Percentiles rank a stretch among this genome's conserved stretches.
Conservation (phyloP, 306 rosid genomes). For the Cicer pinnatifidum region DNA sequence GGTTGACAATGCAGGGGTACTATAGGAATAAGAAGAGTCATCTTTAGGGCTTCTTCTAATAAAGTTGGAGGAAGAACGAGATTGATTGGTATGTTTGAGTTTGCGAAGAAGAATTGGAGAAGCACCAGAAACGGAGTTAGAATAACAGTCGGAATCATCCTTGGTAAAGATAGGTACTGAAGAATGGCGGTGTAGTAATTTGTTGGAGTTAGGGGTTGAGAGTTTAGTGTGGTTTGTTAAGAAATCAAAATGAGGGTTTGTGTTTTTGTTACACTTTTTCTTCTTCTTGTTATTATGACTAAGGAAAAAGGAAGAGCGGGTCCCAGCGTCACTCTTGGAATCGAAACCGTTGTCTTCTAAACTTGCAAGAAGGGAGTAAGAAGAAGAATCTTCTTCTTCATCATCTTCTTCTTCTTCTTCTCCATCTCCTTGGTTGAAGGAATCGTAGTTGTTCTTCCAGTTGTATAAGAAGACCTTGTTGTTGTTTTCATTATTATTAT, state of each 20-base stretch:
- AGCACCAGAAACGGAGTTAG: constrained; percentile 62
- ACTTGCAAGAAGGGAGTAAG: constrained; percentile 65
- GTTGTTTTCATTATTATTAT: constrained; percentile 20
- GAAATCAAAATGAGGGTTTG: constrained; percentile 53
- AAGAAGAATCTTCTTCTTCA: constrained; percentile 47
- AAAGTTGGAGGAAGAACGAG: constrained; percentile 63
- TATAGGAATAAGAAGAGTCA: constrained; percentile 83
- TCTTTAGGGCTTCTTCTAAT: constrained; percentile 61
- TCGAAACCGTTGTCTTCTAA: constrained; percentile 64
- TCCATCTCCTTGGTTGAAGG: constrained; percentile 40
- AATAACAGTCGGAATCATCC: constrained; percentile 68
- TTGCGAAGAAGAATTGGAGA: constrained; percentile 66
- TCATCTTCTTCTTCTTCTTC: constrained; percentile 50
- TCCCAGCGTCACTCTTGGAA: constrained; percentile 63
- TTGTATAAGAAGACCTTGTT: constrained; percentile 75
- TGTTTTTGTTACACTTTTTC: constrained; percentile 61
- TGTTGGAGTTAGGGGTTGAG: constrained; percentile 16
- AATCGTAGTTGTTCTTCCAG: constrained; percentile 83
- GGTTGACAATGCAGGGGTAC: constrained; percentile 95
- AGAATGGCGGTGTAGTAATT: constrained; percentile 54
- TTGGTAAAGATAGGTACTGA: constrained; percentile 43
- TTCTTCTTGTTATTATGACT: constrained; percentile 15
- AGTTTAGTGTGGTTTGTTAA: constrained; percentile 47
- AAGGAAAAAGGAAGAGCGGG: constrained; percentile 54
- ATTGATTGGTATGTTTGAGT: constrained; percentile 64